Evolutionary conservation across 2,329 filamentous ascomycete genomes (phyloP), one percentile per base, ranked within the genome.

Genomic region (Stylonectria norvegica): DNA sequence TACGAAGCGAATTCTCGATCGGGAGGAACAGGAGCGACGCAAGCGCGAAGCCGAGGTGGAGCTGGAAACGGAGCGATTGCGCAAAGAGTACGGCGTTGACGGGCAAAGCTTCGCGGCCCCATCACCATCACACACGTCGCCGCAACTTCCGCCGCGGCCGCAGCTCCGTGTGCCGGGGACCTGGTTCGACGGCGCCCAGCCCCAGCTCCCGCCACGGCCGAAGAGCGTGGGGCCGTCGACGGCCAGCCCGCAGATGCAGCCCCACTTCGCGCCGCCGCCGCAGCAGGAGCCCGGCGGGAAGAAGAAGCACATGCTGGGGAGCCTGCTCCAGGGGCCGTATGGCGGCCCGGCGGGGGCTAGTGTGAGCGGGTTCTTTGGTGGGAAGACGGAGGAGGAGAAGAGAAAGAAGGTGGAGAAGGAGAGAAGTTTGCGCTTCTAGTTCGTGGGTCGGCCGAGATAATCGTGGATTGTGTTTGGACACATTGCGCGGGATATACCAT

Each of bases 1-100:
- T 28, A 78, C 85, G 38, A 76, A 81, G 55, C 75, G 73, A 54
- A 83, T 85, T 73, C 71, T 86, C 4, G 76, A 83, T 34, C 69
- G 74, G 30, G 85, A 89, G 57, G 79, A 84, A 18, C 75, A 72
- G 40, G 81, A 85, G 52, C 73, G 69, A 0, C 55, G 48, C 5
- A 73, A 66, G 18, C 65, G 72, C 42, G 75, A 83, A 20, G 76
- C 73, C 8, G 77, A 78, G 51, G 68, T 90, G 1, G 83, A 90
- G 15, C 76, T 75, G 47, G 91, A 98, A 67, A 97, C 93, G 1
- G 88, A 93, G 60, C 76, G 89, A 2, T 69, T 98, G 23, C 71
- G 79, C 16, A 78, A 71, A 50, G 63, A 83, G 52, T 90, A 87
- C 53, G 85, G 86, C 34, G 70, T 79, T 32, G 64, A 73, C 36